Conservation (phyloP, 129 eudicot species). For the Lonicera japonica region DNA sequence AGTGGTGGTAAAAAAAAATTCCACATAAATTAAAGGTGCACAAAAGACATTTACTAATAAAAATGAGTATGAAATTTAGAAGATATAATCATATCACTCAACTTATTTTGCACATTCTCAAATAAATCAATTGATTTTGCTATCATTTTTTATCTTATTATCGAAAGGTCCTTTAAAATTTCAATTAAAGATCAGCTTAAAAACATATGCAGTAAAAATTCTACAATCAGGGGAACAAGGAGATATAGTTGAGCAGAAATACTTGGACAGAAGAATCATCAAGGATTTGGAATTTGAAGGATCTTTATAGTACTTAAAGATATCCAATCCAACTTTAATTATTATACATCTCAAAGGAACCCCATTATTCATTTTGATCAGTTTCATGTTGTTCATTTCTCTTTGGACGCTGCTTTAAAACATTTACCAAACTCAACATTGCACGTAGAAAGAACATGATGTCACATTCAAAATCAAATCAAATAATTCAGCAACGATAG, state of each 20-base stretch:
- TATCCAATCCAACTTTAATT: not conserved
- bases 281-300: not conserved
- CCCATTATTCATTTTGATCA: not conserved
- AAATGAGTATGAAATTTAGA: too few relatives aligned
- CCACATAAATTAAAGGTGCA: too few relatives aligned
- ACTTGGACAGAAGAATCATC: not conserved
- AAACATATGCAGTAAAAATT: too few relatives aligned
- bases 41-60: too few relatives aligned
- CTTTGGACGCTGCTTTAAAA: not conserved
- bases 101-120: too few relatives aligned
- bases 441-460: not conserved
- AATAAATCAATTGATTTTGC: too few relatives aligned
- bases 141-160: too few relatives aligned
- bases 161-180: too few relatives aligned
- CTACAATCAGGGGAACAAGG: not conserved
- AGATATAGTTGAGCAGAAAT: not conserved
- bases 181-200: too few relatives aligned
- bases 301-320: not conserved
- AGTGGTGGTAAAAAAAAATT: too few relatives aligned
- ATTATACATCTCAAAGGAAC: not conserved
- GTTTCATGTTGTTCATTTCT: not conserved
- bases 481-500: not conserved
- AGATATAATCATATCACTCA: too few relatives aligned
- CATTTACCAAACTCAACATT: not conserved
- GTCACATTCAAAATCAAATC: not conserved